Percentiles rank a stretch among this genome's conserved stretches.
These are phyloP conservation scores for Beauveria varroae DNA, from an alignment of 2,329 filamentous ascomycete genomes.

Conservation along the genomic window DNA sequence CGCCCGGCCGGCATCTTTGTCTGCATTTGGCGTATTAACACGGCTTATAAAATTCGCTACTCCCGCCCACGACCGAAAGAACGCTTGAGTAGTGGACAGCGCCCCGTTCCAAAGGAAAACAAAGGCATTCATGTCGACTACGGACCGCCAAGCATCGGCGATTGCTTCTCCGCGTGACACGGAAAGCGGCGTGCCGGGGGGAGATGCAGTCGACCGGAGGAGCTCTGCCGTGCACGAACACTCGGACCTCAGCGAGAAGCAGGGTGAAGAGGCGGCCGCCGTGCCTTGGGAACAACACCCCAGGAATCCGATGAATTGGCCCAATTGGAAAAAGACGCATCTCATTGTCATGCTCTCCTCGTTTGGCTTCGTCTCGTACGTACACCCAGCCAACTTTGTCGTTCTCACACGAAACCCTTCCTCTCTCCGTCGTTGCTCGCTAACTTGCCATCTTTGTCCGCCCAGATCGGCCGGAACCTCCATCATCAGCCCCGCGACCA, in stretches of 20 bases:
- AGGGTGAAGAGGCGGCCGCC: neutral
- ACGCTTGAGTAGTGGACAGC: too few species aligned
- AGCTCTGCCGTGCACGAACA: neutral
- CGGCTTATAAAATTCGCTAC: too few species aligned
- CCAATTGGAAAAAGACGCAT: conserved; percentile 30
- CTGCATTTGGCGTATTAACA: too few species aligned
- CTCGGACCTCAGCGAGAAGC: neutral
- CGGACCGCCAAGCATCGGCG: neutral
- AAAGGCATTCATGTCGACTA: neutral
- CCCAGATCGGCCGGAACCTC: conserved; percentile 45
- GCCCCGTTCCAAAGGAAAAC: neutral
- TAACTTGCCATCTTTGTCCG: neutral
- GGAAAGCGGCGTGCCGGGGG: neutral
- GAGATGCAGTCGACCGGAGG: neutral
- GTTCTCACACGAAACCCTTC: too few species aligned
- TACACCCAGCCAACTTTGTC: neutral
- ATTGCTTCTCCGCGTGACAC: too few species aligned
- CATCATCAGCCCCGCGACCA: conserved; percentile 41
- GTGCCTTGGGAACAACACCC: conserved; percentile 29
- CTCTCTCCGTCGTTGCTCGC: too few species aligned
- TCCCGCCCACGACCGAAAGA: too few species aligned
- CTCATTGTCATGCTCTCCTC: conserved; percentile 31
- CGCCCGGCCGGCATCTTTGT: too few species aligned
- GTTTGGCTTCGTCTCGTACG: conserved; percentile 35
- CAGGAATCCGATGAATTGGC: conserved; percentile 47